A percentile compares a stretch with the other conserved stretches of the same genome.
These are phyloP conservation scores for Fusarium nematophilum DNA, from an alignment of 2,329 filamentous ascomycete species.

Conservation along the genomic window DNA sequence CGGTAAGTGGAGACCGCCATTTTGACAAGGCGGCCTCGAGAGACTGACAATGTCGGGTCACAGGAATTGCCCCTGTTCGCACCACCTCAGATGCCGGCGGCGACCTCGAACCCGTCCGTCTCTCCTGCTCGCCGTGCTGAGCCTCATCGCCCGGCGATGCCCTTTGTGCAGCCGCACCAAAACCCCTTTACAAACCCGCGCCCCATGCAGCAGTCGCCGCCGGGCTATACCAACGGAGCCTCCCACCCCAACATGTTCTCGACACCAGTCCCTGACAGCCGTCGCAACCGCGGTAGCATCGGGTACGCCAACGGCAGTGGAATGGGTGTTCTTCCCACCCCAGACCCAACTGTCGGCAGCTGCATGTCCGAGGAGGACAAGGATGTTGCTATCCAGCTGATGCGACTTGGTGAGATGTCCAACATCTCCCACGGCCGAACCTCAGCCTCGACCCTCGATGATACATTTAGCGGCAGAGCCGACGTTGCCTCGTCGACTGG, in stretches of 20 bases:
- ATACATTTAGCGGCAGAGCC: constrained; percentile 90
- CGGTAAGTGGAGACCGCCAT: constrained; percentile 72
- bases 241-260: constrained; percentile 67
- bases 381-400: constrained; percentile 95
- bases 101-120: constrained; percentile 96
- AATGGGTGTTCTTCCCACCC: constrained; percentile 81
- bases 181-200: constrained; percentile 83
- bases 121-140: constrained; percentile 88
- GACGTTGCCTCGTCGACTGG: constrained; percentile 87
- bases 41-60: constrained; percentile 46
- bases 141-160: constrained; percentile 76
- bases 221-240: constrained; percentile 71
- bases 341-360: constrained; percentile 96
- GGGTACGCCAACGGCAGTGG: constrained; percentile 60
- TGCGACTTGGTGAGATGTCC: constrained; percentile 93
- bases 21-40: constrained; percentile 34
- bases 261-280: constrained; percentile 70
- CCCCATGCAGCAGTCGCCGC: constrained; percentile 85
- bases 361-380: constrained; percentile 95
- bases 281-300: constrained; percentile 74
- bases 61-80: constrained; percentile 97
- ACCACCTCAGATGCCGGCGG: constrained; percentile 91
- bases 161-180: constrained; percentile 80
- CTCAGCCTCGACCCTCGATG: constrained; percentile 91
- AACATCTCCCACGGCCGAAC: constrained; percentile 94